Conservation (phyloP, 345 rosid species). For the Melaleuca alternifolia region DNA sequence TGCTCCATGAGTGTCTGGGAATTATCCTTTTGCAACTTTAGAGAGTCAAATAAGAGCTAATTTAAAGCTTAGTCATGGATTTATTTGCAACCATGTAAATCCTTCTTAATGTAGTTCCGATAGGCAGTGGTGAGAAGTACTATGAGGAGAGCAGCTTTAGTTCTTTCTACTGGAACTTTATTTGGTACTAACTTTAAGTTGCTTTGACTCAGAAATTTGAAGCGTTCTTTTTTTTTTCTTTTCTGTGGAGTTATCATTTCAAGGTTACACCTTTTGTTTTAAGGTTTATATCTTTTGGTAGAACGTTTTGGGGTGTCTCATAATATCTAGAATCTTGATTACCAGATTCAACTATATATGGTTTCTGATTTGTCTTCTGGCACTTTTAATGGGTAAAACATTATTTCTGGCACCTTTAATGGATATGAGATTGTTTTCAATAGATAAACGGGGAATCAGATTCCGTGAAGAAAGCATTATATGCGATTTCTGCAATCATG, state of each 20-base stretch:
- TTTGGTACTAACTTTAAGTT: not conserved
- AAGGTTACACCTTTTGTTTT: not conserved
- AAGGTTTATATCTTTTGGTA: not conserved
- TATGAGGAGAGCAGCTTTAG: not conserved
- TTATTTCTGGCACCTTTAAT: not conserved
- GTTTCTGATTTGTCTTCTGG: not conserved
- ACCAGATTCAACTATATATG: not conserved
- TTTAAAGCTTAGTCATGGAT: not conserved
- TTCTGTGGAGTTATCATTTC: not conserved
- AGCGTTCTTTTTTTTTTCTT: not conserved
- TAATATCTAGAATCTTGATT: not conserved
- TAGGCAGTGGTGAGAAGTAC: not conserved
- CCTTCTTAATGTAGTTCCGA: not conserved
- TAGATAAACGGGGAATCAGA: slow-evolving; percentile 79
- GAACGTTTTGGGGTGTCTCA: not conserved
- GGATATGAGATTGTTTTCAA: not conserved
- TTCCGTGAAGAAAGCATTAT: slow-evolving; percentile 75
- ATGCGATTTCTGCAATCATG: slow-evolving; percentile 81
- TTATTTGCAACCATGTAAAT: not conserved
- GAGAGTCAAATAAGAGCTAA: not conserved
- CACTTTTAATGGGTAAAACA: not conserved
- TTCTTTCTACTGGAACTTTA: not conserved
- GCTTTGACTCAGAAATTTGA: not conserved
- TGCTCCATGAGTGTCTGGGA: not conserved
- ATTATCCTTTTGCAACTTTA: not conserved